Percentiles rank a stretch among this genome's conserved stretches.
phyloP scores from a whole-genome alignment of 2,329 filamentous ascomycete species.

The Pezicula rhizophila region DNA sequence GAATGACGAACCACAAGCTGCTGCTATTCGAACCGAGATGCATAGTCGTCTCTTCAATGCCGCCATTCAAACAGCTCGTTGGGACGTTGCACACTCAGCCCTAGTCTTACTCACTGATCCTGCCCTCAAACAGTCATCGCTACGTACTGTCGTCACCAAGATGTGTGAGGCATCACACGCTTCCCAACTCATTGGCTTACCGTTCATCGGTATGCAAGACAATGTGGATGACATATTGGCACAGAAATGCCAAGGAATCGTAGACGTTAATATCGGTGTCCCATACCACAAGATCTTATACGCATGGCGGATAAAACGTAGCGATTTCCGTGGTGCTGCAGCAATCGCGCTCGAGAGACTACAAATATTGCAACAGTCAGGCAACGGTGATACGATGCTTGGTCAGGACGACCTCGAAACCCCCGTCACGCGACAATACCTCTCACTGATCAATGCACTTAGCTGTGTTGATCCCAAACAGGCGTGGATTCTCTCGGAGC shows the following conservation, averaged over 20 bases:
- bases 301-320: constrained; percentile 79
- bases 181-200: constrained; percentile 65
- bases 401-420: constrained; percentile 52
- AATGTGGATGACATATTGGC: constrained; percentile 74
- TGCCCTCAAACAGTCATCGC: constrained; percentile 64
- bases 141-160: constrained; percentile 62
- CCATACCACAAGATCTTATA: constrained; percentile 89
- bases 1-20: constrained; percentile 7
- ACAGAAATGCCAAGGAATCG: constrained; percentile 62
- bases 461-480: constrained; percentile 79
- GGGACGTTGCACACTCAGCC: constrained; percentile 75
- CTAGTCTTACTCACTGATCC: constrained; percentile 67
- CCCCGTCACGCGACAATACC: constrained; percentile 66
- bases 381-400: constrained; percentile 51
- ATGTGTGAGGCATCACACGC: constrained; percentile 65
- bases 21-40: constrained; percentile 57
- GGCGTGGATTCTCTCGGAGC: constrained; percentile 67
- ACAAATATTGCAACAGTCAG: constrained; percentile 52
- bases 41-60: constrained; percentile 80
- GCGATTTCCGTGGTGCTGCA: constrained; percentile 78
- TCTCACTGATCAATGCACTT: constrained; percentile 89
- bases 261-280: constrained; percentile 57
- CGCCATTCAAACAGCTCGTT: constrained; percentile 71
- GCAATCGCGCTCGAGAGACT: constrained; percentile 57
- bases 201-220: constrained; percentile 71